Evolutionary conservation across 148 eudicot species (phyloP), one percentile per base, ranked within the genome.

Genomic region (Vaccinium corymbosum): DNA sequence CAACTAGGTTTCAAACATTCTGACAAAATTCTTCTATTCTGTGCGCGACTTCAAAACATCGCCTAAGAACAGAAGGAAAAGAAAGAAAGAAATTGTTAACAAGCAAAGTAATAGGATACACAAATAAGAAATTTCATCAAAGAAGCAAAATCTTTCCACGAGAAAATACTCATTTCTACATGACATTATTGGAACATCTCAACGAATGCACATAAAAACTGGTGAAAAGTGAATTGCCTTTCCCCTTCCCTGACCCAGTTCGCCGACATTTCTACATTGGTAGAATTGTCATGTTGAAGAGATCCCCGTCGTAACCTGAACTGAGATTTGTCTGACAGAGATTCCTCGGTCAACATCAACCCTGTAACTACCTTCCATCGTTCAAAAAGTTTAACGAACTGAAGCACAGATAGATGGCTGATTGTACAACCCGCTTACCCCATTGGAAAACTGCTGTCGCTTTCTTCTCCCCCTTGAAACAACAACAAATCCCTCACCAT

Each of bases 401-500:
- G 93, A 97, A 88, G 98, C 94, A 88, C 92, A 92, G 27, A 97
- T 87, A 70, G 98, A 93, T 76, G 92, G 99, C 64, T 90, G 94
- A 87, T 88, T 94, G 89, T 88, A 91, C 78, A 94, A 85, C 56
- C 92, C 94, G 7, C 76, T 91, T 46, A 90, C 94, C 22, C 90
- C 92, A 59, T 85, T 88, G 0, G 91, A 82, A 29, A 93, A 86
- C 25, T 92, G 95, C 89, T 92, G 99, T 56, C 94, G 86, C 73
- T 91, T 94, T 88, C 94, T 92, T 86, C 98, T 95, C 81, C 99
- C 82, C 83, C 91, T 97, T 1, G 95, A 90, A 59, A 97, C 99
- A 35, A 93, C 88, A 49, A 95, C 95, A 87, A 97, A 97, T 7
- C 98, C 99, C 87, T 97, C 98, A 19, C 94, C 91, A 71, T 94